Percentiles rank a stretch among this genome's conserved stretches.
Evolutionary conservation across 1,139 yeast species (phyloP).

Genomic region (Blastobotrys raffinosifermentans): DNA sequence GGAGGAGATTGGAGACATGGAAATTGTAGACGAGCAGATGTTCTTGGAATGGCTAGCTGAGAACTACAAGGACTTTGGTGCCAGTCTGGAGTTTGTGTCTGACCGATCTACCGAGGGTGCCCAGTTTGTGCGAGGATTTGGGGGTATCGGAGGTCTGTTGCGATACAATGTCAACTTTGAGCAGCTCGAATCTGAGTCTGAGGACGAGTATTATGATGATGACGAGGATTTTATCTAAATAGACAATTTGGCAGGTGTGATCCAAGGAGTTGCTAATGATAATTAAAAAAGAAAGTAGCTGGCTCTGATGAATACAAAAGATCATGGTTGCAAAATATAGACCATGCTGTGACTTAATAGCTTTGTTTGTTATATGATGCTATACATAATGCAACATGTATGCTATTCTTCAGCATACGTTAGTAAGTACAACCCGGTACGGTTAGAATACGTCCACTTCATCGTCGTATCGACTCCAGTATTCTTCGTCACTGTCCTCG

Average conservation of each 20-base stretch:
- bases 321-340: too few relatives aligned
- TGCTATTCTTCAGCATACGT: too few relatives aligned
- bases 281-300: too few relatives aligned
- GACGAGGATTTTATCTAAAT: constrained; percentile 38
- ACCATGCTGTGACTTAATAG: too few relatives aligned
- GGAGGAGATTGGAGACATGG: constrained; percentile 76
- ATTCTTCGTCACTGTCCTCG: neutral
- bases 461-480: neutral
- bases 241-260: too few relatives aligned
- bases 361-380: too few relatives aligned
- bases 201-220: constrained; percentile 82
- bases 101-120: constrained; percentile 98
- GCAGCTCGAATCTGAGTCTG: constrained; percentile 83
- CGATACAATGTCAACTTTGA: constrained; percentile 97
- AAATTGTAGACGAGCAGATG: constrained; percentile 71
- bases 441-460: neutral
- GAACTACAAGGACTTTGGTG: constrained; percentile 90
- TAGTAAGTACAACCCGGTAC: too few relatives aligned
- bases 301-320: too few relatives aligned
- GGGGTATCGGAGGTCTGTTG: constrained; percentile 95
- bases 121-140: constrained; percentile 94
- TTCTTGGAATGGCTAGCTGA: constrained; percentile 97
- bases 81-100: constrained; percentile 89
- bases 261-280: too few relatives aligned
- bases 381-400: too few relatives aligned